These are phyloP conservation scores for Phlegmacium glaucopus DNA, from an alignment of 768 basidiomycete species.

Conservation along the genomic window DNA sequence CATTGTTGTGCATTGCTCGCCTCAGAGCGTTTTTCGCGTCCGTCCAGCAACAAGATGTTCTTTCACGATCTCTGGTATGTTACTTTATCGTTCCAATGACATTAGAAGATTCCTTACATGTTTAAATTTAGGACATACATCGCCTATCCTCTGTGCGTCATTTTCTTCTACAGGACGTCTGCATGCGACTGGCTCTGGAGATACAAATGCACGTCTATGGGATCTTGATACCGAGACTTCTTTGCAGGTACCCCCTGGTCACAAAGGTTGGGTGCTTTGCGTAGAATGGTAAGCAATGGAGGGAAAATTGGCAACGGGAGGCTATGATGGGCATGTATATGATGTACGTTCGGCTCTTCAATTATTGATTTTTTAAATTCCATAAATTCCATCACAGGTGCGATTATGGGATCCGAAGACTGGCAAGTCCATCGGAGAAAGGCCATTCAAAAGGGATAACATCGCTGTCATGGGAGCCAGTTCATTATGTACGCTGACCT, in stretches of 20 bases:
- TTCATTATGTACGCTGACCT: slow-evolving; percentile 76
- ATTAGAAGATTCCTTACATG: neutral
- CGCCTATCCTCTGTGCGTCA: slow-evolving; percentile 91
- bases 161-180: slow-evolving; percentile 92
- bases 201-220: slow-evolving; percentile 92
- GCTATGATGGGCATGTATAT: slow-evolving; percentile 86
- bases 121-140: slow-evolving; percentile 67
- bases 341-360: too few species aligned
- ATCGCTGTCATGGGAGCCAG: slow-evolving; percentile 92
- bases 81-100: neutral
- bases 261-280: slow-evolving; percentile 95
- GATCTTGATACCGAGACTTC: slow-evolving; percentile 92
- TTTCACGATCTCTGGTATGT: slow-evolving; percentile 79
- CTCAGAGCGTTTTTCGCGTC: slow-evolving; percentile 94
- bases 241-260: slow-evolving; percentile 80
- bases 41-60: slow-evolving; percentile 93
- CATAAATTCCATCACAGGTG: slow-evolving; percentile 36
- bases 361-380: neutral
- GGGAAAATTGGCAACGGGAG: slow-evolving; percentile 86
- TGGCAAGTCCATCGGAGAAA: slow-evolving; percentile 83
- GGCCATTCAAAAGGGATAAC: slow-evolving; percentile 98
- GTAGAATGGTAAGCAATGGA: slow-evolving; percentile 98
- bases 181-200: slow-evolving; percentile 94
- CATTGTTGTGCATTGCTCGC: slow-evolving; percentile 85
- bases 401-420: slow-evolving; percentile 93